A percentile compares a stretch with the other conserved stretches of the same genome.
phyloP scores from a whole-genome alignment of 2,329 filamentous ascomycete species.

The Aurifilum marmelostoma region DNA sequence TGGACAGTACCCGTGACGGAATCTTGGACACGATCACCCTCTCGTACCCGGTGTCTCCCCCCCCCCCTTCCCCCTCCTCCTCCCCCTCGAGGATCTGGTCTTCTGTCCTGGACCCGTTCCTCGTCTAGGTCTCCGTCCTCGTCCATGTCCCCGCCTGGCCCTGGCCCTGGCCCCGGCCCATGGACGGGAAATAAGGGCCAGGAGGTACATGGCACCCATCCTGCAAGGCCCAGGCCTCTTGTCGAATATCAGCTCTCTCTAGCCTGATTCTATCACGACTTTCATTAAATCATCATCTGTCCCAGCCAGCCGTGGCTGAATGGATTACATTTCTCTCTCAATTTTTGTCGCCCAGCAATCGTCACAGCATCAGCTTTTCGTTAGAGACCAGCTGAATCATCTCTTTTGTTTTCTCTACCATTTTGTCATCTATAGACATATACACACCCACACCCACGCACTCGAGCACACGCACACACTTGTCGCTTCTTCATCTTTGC shows the following conservation, averaged over 20 bases:
- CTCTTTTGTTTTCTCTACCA: constrained; percentile 7
- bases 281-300: constrained; percentile 29
- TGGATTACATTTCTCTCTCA: constrained; percentile 5
- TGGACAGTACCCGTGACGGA: neutral
- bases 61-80: neutral
- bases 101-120: constrained; percentile 11
- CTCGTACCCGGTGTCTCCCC: neutral
- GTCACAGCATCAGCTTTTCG: neutral
- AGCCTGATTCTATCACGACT: constrained; percentile 23
- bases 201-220: constrained; percentile 18
- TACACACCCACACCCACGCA: neutral
- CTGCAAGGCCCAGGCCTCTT: constrained; percentile 24
- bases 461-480: neutral
- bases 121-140: constrained; percentile 15
- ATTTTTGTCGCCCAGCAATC: neutral
- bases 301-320: constrained; percentile 24
- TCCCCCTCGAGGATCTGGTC: constrained; percentile 17
- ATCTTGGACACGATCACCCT: constrained; percentile 9
- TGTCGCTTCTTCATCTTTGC: neutral
- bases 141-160: constrained; percentile 16
- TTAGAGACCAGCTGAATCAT: neutral
- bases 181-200: constrained; percentile 27
- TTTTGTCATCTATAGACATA: neutral
- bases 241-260: constrained; percentile 23
- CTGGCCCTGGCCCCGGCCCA: constrained; percentile 21